Conservation (phyloP, 2,329 filamentous ascomycete genomes). For the Clonostachys byssicola region DNA sequence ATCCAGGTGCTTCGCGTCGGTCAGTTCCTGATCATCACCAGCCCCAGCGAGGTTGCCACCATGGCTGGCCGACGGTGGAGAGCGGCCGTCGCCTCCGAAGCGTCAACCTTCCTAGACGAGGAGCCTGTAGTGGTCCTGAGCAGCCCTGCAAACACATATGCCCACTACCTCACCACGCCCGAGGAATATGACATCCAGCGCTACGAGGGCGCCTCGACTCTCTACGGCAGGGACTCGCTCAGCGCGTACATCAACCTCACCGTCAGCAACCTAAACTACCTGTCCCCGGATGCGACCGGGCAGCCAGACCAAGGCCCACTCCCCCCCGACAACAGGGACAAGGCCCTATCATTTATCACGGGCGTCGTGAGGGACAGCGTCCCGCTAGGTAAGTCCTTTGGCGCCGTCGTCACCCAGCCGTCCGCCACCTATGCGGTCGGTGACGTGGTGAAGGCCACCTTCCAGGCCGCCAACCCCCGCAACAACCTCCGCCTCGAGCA, state of each 20-base stretch:
- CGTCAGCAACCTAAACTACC: conserved; percentile 49
- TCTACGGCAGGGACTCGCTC: conserved; percentile 79
- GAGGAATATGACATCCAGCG: conserved; percentile 83
- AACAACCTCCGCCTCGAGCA: conserved; percentile 78
- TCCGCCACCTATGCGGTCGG: conserved; percentile 53
- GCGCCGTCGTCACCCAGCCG: conserved; percentile 57
- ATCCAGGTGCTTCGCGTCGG: conserved; percentile 82
- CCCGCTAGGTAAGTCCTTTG: conserved; percentile 65
- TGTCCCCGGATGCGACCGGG: conserved; percentile 26
- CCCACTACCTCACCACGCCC: conserved; percentile 74
- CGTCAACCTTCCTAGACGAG: conserved; percentile 39
- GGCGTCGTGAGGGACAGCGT: conserved; percentile 71
- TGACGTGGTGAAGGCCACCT: conserved; percentile 59
- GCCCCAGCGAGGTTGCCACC: conserved; percentile 83
- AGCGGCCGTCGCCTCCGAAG: conserved; percentile 55
- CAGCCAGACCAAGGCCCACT: conserved; percentile 47
- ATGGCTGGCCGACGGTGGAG: conserved; percentile 92
- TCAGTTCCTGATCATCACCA: conserved; percentile 78
- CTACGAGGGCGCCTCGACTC: conserved; percentile 91
- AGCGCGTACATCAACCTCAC: conserved; percentile 86
- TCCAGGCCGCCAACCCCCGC: conserved; percentile 84
- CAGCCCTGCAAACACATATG: conserved; percentile 86
- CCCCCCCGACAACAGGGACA: conserved; percentile 75
- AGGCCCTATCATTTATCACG: conserved; percentile 75
- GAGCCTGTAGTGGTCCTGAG: conserved; percentile 77